phyloP scores from a whole-genome alignment of 108 stramenopile species.

The Parietichytrium sp. region DNA sequence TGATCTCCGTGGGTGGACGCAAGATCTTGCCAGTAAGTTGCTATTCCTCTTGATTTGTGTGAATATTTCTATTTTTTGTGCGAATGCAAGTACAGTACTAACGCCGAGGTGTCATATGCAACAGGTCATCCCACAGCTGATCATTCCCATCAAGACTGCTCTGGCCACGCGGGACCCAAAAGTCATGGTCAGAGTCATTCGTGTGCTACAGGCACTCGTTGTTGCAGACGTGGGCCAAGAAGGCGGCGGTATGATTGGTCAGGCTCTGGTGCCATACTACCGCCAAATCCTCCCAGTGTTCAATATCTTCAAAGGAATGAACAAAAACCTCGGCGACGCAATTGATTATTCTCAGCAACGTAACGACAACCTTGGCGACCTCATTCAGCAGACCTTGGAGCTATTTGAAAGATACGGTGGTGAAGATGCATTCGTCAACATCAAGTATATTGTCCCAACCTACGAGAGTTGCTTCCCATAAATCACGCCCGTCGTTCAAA shows the following conservation, averaged over 20 bases:
- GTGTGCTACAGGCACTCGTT: constrained; percentile 79
- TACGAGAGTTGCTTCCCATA: constrained; percentile 43
- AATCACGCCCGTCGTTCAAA: too few relatives aligned
- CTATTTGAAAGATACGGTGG: constrained; percentile 78
- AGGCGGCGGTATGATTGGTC: constrained; percentile 73
- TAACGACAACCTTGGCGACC: constrained; percentile 73
- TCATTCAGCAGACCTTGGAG: constrained; percentile 77
- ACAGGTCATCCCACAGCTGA: constrained; percentile 80
- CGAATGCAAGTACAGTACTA: too few relatives aligned
- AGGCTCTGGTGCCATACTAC: constrained; percentile 84
- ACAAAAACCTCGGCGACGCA: constrained; percentile 64
- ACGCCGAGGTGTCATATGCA: too few relatives aligned
- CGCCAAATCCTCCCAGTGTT: constrained; percentile 81
- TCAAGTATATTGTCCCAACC: constrained; percentile 52
- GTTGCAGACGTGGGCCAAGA: constrained; percentile 67
- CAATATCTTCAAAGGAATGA: constrained; percentile 71
- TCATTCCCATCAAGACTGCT: constrained; percentile 83
- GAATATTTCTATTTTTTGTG: too few relatives aligned
- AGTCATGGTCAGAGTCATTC: constrained; percentile 82
- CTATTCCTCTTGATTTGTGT: too few relatives aligned
- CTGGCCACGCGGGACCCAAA: constrained; percentile 74
- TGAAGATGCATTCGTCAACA: constrained; percentile 72
- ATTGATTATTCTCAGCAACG: constrained; percentile 80
- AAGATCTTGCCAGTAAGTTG: constrained; percentile 80
- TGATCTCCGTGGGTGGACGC: constrained; percentile 66